Percentiles rank a stretch among this genome's conserved stretches.
Evolutionary conservation across 305 asterid species (phyloP).

Genomic region (Salvia sclarea): DNA sequence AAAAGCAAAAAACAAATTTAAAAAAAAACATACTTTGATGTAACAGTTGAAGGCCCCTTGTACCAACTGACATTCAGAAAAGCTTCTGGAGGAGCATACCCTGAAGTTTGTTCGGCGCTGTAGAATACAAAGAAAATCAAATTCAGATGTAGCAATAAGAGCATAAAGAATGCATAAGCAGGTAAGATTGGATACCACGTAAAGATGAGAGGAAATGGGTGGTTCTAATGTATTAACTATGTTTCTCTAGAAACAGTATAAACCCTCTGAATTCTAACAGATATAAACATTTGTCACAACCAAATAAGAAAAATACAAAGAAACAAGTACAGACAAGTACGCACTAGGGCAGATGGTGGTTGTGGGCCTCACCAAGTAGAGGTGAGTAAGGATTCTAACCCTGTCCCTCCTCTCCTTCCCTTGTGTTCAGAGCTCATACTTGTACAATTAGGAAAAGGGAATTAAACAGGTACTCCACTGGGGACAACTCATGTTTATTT

Average conservation of each 20-base stretch:
- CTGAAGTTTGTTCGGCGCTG: constrained; percentile 92
- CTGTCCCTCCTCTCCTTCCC: constrained; percentile 1
- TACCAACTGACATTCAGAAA: constrained; percentile 89
- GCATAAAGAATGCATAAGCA: constrained; percentile 20
- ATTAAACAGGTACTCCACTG: neutral
- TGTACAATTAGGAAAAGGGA: constrained; percentile 1
- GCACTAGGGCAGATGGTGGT: neutral
- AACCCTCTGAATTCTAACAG: neutral
- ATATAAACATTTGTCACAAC: neutral
- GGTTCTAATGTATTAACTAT: neutral
- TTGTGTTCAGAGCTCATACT: neutral
- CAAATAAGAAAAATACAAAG: neutral
- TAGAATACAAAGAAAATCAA: constrained; percentile 32
- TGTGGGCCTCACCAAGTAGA: neutral
- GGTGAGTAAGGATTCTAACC: constrained; percentile 1
- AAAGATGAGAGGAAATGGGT: constrained; percentile 3
- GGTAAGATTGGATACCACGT: constrained; percentile 13
- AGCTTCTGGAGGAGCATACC: constrained; percentile 97
- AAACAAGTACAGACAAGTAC: constrained; percentile 1
- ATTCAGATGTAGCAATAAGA: constrained; percentile 31
- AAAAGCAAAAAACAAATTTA: constrained; percentile 9
- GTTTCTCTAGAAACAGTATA: neutral
- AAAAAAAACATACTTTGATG: constrained; percentile 63
- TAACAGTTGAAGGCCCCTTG: constrained; percentile 62
- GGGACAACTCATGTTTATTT: neutral